Conservation (phyloP, 2,329 filamentous ascomycete genomes). For the Periconia sp. region DNA sequence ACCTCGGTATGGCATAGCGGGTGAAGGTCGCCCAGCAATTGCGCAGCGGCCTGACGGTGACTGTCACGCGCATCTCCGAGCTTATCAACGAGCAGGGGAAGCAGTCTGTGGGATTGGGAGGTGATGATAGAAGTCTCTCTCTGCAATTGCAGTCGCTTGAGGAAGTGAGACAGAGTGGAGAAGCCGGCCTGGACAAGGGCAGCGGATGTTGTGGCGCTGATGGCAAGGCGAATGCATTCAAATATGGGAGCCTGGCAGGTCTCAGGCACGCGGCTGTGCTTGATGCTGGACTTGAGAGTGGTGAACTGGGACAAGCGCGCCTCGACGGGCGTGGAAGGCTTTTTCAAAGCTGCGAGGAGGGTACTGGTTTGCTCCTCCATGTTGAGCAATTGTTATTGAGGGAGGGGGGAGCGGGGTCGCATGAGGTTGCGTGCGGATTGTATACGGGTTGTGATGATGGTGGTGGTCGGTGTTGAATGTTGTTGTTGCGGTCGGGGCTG, state of each 20-base stretch:
- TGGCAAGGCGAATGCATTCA: slow-evolving; percentile 76
- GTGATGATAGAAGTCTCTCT: slow-evolving; percentile 73
- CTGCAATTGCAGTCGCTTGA: slow-evolving; percentile 84
- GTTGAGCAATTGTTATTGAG: slow-evolving; percentile 23
- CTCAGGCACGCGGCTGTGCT: slow-evolving; percentile 88
- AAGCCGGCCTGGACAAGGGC: slow-evolving; percentile 78
- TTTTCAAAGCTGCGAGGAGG: slow-evolving; percentile 57
- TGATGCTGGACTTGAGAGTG: slow-evolving; percentile 82
- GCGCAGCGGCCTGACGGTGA: slow-evolving; percentile 71
- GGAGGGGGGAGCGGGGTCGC: slow-evolving; percentile 17
- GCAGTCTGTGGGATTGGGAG: slow-evolving; percentile 68
- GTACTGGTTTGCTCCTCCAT: slow-evolving; percentile 62
- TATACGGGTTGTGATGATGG: slow-evolving; percentile 5
- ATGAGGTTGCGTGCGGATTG: neutral
- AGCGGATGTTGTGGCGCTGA: slow-evolving; percentile 73
- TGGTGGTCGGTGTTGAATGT: slow-evolving; percentile 5
- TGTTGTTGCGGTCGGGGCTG: slow-evolving; percentile 9
- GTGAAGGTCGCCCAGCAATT: slow-evolving; percentile 78
- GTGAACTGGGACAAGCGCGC: slow-evolving; percentile 71
- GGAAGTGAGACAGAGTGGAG: slow-evolving; percentile 81
- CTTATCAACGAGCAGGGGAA: slow-evolving; percentile 78
- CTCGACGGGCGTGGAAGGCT: slow-evolving; percentile 68
- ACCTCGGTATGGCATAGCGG: slow-evolving; percentile 69
- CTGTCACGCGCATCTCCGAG: slow-evolving; percentile 89
- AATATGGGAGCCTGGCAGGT: slow-evolving; percentile 71